These are phyloP conservation scores for Eucalyptus sp. DNA, from an alignment of 345 rosid species.

Conservation along the genomic window DNA sequence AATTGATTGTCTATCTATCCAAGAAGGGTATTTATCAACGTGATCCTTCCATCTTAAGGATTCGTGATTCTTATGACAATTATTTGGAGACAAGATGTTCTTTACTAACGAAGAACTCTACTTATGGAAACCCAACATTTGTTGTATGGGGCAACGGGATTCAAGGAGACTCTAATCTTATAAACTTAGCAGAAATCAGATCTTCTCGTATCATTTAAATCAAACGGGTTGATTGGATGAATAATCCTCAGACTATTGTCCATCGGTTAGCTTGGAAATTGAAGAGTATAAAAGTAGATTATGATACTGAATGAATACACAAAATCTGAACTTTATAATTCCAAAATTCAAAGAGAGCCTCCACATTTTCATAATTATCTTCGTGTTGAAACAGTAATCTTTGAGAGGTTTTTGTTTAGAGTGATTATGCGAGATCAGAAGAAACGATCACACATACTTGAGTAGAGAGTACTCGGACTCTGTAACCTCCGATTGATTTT, in stretches of 20 bases:
- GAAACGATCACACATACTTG: background rate
- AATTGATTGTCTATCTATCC: background rate
- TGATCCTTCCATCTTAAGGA: background rate
- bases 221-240: too few relatives aligned
- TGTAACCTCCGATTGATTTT: background rate
- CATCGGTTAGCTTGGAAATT: background rate
- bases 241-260: background rate
- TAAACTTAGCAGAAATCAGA: too few relatives aligned
- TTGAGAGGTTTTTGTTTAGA: background rate
- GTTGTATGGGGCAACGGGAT: background rate
- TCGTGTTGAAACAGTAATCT: background rate
- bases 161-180: background rate
- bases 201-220: background rate
- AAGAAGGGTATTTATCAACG: background rate
- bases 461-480: background rate
- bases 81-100: accelerated
- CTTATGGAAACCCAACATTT: background rate
- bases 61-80: background rate
- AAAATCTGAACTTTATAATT: too few relatives aligned
- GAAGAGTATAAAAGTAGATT: background rate
- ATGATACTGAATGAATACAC: background rate
- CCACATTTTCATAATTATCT: background rate
- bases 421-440: too few relatives aligned
- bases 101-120: background rate
- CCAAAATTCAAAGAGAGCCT: background rate